Base-by-base conservation (phyloP, 164 flowering plant genomes). In the Stephania cephalantha region DNA sequence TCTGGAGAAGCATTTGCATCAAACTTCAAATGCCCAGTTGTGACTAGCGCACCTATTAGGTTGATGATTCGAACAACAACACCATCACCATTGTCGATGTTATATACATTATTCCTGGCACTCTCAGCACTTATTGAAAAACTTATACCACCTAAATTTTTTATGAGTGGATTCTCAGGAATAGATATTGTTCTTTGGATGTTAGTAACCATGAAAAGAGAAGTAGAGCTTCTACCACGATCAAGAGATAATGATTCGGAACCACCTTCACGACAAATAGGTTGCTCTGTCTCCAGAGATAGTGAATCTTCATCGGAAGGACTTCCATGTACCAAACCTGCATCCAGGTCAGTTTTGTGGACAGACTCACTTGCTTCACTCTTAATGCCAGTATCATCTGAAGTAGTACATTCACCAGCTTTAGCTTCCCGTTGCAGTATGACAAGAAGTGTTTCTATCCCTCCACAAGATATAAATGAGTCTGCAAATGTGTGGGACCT, bases 371-470 rank as follows among this genome's bases (percentile, higher is more conserved):
- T 63, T 46, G 75, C 82, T 74, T 75, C 82, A 78, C 58, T 76
- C 70, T 79, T 75, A 9, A 53, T 50, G 31, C 76, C 31, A 76
- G 17, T 70, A 45, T 17, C 20, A 9, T 70, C 53, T n/a, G 82
- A 73, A 69, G 72, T 30, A 64, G 61, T 76, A 73, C 15, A 46
- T 66, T 96, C 94, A 76, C 97, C 98, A 79, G 91, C 89, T 83
- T 91, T 92, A 77, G 97, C 91, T 88, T 93, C 97, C 50, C 91
- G 86, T 75, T 96, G 99, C 82, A 96, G 83, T 69, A 93, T 85
- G 72, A 96, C 98, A 74, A 96, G 93, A 84, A 96, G 94, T 73
- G 95, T 89, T 79, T 96, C 99, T 80, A 96, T 82, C 70, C 98
- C 99, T 71, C 99, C 98, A 84, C 89, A 86, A 69, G 90, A 85